Percentiles rank a stretch among this genome's conserved stretches.
Conservation (phyloP, 305 asterid genomes). For the Fraxinus sp. region DNA sequence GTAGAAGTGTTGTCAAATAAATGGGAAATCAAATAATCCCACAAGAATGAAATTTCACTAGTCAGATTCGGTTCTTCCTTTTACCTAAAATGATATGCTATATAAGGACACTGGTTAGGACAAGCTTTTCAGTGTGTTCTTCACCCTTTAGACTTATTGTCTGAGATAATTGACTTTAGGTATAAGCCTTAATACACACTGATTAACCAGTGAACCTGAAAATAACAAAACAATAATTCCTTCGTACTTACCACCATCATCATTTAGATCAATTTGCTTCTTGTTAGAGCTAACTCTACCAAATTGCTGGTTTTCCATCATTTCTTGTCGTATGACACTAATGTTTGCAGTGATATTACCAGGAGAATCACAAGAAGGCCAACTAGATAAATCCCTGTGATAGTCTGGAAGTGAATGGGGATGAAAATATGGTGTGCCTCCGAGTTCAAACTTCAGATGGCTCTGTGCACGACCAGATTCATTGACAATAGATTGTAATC, state of each 20-base stretch:
- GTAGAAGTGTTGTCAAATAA: not conserved
- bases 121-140: conserved; percentile 1
- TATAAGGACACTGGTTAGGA: not conserved
- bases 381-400: conserved; percentile 64
- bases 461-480: conserved; percentile 54
- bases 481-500: conserved; percentile 46
- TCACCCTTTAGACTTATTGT: not conserved
- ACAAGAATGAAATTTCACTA: not conserved
- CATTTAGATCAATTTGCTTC: conserved; percentile 51
- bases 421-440: conserved; percentile 50
- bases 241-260: conserved; percentile 50
- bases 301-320: conserved; percentile 59
- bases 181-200: not conserved
- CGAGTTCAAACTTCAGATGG: conserved; percentile 60
- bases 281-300: conserved; percentile 54
- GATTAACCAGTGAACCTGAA: not conserved
- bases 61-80: conserved; percentile 2
- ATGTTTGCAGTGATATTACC: conserved; percentile 57
- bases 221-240: not conserved
- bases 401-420: conserved; percentile 82
- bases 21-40: not conserved
- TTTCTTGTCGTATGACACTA: conserved; percentile 51
- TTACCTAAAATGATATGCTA: not conserved
- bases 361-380: conserved; percentile 61
- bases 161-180: not conserved